phyloP scores from a whole-genome alignment of 371 early-diverging fungal genomes.

The Mortierella sp. region DNA sequence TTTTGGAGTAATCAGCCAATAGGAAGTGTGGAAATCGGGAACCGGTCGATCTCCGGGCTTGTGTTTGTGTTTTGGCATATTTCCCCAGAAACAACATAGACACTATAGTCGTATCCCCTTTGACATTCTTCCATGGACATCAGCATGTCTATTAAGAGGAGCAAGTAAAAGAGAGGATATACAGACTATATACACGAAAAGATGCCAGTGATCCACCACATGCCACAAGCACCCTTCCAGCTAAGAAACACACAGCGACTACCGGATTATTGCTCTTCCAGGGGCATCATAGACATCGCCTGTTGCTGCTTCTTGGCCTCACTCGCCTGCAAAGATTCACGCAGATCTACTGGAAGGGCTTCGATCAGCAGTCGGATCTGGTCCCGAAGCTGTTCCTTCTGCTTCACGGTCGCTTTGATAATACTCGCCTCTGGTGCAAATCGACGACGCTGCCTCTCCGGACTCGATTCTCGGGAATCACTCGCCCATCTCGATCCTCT shows the following conservation, averaged over 20 bases:
- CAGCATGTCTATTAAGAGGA: no score
- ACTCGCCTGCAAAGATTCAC: slow-evolving; percentile 46
- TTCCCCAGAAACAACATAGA: no score
- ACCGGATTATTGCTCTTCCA: slow-evolving; percentile 7
- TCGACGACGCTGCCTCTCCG: slow-evolving; percentile 40
- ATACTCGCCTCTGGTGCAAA: slow-evolving; percentile 47
- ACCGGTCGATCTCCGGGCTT: no score
- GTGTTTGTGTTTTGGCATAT: no score
- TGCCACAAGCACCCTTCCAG: no score
- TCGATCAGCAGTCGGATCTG: slow-evolving; percentile 51
- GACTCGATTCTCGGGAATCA: slow-evolving; percentile 39
- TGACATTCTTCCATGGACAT: no score
- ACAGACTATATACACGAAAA: no score
- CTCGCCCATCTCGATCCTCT: not conserved
- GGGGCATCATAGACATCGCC: not conserved
- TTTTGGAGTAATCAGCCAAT: no score
- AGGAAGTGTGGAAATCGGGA: no score
- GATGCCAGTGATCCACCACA: no score
- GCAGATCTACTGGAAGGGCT: slow-evolving; percentile 49
- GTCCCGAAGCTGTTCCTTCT: slow-evolving; percentile 48
- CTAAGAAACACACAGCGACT: not conserved
- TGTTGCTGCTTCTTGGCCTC: slow-evolving; percentile 41
- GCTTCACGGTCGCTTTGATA: slow-evolving; percentile 48
- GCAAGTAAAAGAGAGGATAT: no score
- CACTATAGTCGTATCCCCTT: no score